phyloP scores from a whole-genome alignment of 75 land plant species.

The Selaginella tamariscina region DNA sequence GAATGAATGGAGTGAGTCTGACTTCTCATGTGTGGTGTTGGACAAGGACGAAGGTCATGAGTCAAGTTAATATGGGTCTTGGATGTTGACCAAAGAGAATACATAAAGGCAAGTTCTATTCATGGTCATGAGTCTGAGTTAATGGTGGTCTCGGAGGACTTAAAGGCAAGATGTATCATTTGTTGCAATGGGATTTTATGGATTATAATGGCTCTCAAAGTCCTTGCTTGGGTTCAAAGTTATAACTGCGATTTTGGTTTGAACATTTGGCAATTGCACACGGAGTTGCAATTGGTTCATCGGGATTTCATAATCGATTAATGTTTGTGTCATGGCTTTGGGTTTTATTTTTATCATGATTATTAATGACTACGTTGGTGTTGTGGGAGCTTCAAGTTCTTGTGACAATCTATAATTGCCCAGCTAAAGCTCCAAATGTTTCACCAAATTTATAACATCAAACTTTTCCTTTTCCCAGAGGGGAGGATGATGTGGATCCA shows the following conservation, averaged over 20 bases:
- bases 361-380: background rate
- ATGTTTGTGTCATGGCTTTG: background rate
- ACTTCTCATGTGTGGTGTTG: background rate
- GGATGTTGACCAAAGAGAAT: background rate
- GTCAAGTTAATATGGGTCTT: slow-evolving; percentile 1
- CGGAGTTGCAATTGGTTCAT: background rate
- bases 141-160: background rate
- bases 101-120: background rate
- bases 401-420: background rate
- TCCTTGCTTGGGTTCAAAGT: background rate
- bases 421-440: background rate
- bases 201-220: background rate
- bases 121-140: background rate
- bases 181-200: background rate
- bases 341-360: background rate
- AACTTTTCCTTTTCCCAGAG: background rate
- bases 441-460: background rate
- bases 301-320: background rate
- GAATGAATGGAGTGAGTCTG: background rate
- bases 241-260: background rate
- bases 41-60: no score
- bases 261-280: background rate
- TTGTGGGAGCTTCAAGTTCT: background rate
- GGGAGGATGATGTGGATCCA: background rate
- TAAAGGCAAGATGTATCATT: background rate